phyloP scores from a whole-genome alignment of 2,329 filamentous ascomycete species.

The Ambrosiella xylebori region DNA sequence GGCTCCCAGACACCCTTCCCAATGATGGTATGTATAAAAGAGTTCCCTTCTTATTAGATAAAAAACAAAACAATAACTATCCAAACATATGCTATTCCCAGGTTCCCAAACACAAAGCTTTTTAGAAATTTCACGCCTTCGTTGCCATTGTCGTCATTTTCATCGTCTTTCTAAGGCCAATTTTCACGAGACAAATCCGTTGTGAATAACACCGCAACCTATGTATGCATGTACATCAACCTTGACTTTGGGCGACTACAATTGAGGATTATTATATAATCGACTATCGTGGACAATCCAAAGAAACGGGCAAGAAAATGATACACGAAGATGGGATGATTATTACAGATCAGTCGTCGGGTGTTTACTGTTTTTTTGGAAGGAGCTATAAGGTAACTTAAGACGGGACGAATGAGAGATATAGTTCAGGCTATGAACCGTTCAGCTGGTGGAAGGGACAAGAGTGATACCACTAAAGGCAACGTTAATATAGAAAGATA shows the following conservation, averaged over 20 bases:
- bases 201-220: neutral
- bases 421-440: slow-evolving; percentile 5
- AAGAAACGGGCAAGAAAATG: neutral
- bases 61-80: slow-evolving; percentile 1
- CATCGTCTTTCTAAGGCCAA: neutral
- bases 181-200: neutral
- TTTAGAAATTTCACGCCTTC: neutral
- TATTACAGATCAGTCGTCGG: neutral
- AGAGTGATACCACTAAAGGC: slow-evolving; percentile 33
- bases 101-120: neutral
- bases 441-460: slow-evolving; percentile 32
- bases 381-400: neutral
- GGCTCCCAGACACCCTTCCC: neutral
- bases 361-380: slow-evolving; percentile 2
- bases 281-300: neutral
- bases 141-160: neutral
- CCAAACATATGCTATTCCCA: neutral
- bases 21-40: neutral
- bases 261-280: too few species aligned
- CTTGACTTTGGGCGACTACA: too few species aligned
- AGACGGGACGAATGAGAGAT: neutral
- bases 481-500: slow-evolving; percentile 10
- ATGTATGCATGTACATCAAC: too few species aligned
- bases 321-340: neutral
- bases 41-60: slow-evolving; percentile 6